phyloP scores from a whole-genome alignment of 805 yeast species.

The Yarrowia keelungensis region DNA sequence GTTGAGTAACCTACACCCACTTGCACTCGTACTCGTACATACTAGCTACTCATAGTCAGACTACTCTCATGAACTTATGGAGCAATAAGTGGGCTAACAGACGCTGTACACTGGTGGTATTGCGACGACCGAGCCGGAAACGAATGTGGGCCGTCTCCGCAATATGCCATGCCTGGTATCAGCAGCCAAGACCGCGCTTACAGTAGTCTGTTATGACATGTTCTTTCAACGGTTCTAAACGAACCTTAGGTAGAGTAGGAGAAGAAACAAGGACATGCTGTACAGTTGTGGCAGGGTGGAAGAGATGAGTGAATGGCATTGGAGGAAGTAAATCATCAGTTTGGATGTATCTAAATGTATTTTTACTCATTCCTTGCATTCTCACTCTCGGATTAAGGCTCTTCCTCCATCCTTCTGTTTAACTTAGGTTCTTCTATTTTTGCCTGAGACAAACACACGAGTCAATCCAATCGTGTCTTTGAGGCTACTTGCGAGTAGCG shows the following conservation, averaged over 20 bases:
- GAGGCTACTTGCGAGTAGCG: constrained; percentile 4
- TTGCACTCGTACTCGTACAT: no score
- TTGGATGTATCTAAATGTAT: no score
- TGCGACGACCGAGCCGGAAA: not conserved
- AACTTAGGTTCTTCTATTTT: constrained; percentile 11
- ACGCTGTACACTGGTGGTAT: no score
- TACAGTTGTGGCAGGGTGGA: not conserved
- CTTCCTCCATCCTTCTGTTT: not conserved
- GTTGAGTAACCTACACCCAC: no score
- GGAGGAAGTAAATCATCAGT: no score
- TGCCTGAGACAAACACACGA: constrained; percentile 19
- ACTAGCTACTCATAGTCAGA: no score
- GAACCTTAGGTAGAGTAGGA: constrained; percentile 12
- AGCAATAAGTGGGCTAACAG: not conserved
- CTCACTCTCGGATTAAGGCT: not conserved
- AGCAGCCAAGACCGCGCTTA: constrained; percentile 31
- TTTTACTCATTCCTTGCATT: no score
- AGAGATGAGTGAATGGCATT: no score
- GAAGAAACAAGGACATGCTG: not conserved
- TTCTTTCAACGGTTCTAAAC: constrained; percentile 27
- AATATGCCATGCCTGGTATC: not conserved
- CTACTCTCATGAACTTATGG: not conserved
- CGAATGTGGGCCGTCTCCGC: constrained; percentile 17
- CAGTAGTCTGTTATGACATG: constrained; percentile 28
- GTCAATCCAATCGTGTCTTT: constrained; percentile 10